These are phyloP conservation scores for Apostasia ramifera DNA, from an alignment of 106 monocot genomes.

Conservation along the genomic window DNA sequence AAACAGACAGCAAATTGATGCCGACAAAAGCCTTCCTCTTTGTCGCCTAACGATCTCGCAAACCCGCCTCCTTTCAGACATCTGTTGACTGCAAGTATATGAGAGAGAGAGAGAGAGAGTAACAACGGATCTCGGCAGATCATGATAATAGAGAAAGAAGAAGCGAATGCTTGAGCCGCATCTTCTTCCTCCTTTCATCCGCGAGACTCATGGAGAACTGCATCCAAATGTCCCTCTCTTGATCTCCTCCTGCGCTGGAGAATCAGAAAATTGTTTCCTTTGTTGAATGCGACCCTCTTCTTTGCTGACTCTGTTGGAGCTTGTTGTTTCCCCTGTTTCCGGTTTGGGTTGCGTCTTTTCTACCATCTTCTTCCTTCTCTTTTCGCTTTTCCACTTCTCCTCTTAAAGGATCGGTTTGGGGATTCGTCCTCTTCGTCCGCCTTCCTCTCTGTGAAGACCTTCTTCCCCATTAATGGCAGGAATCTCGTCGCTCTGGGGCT, in stretches of 20 bases:
- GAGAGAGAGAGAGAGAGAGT: neutral
- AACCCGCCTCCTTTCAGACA: neutral
- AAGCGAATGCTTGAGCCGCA: neutral
- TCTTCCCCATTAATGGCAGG: too few species aligned
- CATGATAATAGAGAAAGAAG: neutral
- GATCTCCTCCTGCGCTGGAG: neutral
- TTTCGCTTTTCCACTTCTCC: too few species aligned
- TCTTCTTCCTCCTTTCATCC: neutral
- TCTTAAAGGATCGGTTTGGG: too few species aligned
- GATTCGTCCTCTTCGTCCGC: too few species aligned
- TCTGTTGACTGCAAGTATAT: neutral
- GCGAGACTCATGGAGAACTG: neutral
- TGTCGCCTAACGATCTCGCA: conserved; percentile 22
- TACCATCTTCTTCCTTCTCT: neutral
- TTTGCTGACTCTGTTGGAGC: neutral
- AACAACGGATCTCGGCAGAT: neutral
- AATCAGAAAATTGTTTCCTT: conserved; percentile 1
- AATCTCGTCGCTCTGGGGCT: too few species aligned
- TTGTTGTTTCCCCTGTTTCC: neutral
- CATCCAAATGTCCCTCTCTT: neutral
- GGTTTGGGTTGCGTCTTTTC: conserved; percentile 1
- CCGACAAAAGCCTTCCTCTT: conserved; percentile 18
- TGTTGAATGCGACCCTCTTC: neutral
- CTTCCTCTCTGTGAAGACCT: too few species aligned
- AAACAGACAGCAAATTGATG: conserved; percentile 19